A percentile compares a stretch with the other conserved stretches of the same genome.
These are phyloP conservation scores for Gossypium raimondii DNA, from an alignment of 345 rosid genomes.

Conservation along the genomic window DNA sequence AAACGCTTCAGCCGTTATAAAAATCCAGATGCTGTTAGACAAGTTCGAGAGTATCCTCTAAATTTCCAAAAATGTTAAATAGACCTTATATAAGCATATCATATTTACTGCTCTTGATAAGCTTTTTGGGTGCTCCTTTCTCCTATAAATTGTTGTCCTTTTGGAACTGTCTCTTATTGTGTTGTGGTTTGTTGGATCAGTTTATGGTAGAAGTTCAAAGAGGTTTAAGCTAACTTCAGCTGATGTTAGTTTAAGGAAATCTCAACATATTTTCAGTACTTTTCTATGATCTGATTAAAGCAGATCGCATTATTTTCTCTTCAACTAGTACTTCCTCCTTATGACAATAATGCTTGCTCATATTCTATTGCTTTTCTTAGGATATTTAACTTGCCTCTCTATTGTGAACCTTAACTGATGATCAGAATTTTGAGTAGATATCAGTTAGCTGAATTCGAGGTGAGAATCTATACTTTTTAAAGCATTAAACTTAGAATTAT, in stretches of 20 bases:
- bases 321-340: background rate
- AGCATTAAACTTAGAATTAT: background rate
- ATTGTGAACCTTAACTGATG: constrained; percentile 44
- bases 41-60: constrained; percentile 97
- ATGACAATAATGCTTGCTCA: background rate
- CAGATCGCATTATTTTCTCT: background rate
- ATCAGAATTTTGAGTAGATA: constrained; percentile 78
- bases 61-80: constrained; percentile 1
- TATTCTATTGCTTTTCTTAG: background rate
- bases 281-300: background rate
- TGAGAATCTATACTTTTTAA: constrained; percentile 18
- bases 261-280: background rate
- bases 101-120: background rate
- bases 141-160: background rate
- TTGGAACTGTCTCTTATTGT: background rate
- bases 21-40: constrained; percentile 96
- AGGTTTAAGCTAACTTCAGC: background rate
- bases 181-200: background rate
- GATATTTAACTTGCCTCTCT: background rate
- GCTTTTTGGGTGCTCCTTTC: background rate
- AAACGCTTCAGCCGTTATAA: constrained; percentile 84
- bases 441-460: constrained; percentile 95
- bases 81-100: background rate
- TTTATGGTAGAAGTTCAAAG: background rate
- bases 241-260: background rate